Conservation (phyloP, 2,329 filamentous ascomycete genomes). For the Canariomyces notabilis region DNA sequence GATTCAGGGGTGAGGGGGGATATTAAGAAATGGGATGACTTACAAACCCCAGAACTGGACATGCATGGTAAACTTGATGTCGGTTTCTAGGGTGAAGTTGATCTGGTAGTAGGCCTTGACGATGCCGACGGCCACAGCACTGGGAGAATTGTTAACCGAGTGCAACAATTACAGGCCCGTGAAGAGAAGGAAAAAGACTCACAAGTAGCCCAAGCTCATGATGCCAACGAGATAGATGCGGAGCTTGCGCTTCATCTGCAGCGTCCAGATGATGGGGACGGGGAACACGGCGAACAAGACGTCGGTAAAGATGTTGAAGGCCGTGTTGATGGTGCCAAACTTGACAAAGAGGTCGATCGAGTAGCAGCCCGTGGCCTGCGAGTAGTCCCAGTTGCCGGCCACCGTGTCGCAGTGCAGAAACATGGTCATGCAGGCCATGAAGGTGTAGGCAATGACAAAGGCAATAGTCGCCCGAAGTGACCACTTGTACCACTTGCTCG, state of each 20-base stretch:
- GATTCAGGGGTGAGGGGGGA: too few species aligned
- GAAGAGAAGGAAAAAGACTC: slow-evolving; percentile 7
- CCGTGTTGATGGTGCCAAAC: slow-evolving; percentile 38
- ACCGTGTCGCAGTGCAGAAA: slow-evolving; percentile 25
- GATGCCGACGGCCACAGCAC: slow-evolving; percentile 36
- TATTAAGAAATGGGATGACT: too few species aligned
- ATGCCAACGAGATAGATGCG: slow-evolving; percentile 37
- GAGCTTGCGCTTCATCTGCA: slow-evolving; percentile 36
- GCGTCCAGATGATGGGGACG: slow-evolving; percentile 37
- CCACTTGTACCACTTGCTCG: slow-evolving; percentile 25
- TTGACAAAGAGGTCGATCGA: slow-evolving; percentile 26
- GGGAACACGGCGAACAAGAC: slow-evolving; percentile 39
- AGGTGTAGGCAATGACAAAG: slow-evolving; percentile 22
- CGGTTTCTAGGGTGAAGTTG: slow-evolving; percentile 27
- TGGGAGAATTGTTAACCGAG: slow-evolving; percentile 13
- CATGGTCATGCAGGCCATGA: slow-evolving; percentile 23
- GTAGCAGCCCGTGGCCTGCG: slow-evolving; percentile 19
- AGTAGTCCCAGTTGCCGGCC: slow-evolving; percentile 22
- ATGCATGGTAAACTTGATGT: slow-evolving; percentile 31
- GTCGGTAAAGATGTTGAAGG: slow-evolving; percentile 40
- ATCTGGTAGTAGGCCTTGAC: slow-evolving; percentile 37
- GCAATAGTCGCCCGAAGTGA: slow-evolving; percentile 24
- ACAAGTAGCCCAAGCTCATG: slow-evolving; percentile 40
- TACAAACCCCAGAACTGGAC: slow-evolving; percentile 33
- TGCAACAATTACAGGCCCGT: not conserved